phyloP scores from a whole-genome alignment of 192 early-diverging fungal species.

The Phycomyces nitens region DNA sequence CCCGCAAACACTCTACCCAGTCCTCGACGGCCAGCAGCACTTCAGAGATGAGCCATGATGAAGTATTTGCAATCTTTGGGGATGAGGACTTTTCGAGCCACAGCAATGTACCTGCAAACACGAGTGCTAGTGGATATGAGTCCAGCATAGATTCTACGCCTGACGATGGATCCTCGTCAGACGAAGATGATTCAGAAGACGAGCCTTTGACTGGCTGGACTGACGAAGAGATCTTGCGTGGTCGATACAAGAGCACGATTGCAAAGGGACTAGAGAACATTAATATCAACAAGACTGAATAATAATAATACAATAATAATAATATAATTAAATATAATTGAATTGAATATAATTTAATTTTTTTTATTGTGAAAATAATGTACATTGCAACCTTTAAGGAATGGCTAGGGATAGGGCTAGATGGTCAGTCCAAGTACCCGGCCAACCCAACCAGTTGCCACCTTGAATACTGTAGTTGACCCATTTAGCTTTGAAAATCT shows the following conservation, averaged over 20 bases:
- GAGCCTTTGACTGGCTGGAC: slow-evolving; percentile 20
- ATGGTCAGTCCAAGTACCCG: neutral
- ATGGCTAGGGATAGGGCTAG: no score
- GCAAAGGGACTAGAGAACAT: slow-evolving; percentile 9
- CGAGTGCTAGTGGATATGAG: neutral
- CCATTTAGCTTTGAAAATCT: slow-evolving; percentile 5
- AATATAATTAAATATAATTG: no score
- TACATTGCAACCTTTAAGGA: no score
- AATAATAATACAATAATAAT: neutral
- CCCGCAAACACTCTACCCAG: slow-evolving; percentile 3
- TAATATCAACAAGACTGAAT: neutral
- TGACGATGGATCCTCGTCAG: neutral
- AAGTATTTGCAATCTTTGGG: slow-evolving; percentile 27
- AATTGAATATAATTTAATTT: no score
- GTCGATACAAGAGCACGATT: slow-evolving; percentile 14
- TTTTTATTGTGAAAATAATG: no score
- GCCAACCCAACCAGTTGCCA: slow-evolving; percentile 11
- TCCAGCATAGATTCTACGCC: neutral
- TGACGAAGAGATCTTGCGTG: slow-evolving; percentile 27
- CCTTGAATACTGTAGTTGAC: slow-evolving; percentile 18
- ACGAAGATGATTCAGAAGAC: slow-evolving; percentile 11
- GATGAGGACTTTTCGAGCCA: slow-evolving; percentile 7
- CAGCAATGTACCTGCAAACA: neutral
- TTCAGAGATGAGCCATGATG: slow-evolving; percentile 21
- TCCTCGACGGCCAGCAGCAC: neutral